Evolutionary conservation across 257 asterid species (phyloP), one percentile per base, ranked within the genome.

Genomic region (Solanum boliviense): DNA sequence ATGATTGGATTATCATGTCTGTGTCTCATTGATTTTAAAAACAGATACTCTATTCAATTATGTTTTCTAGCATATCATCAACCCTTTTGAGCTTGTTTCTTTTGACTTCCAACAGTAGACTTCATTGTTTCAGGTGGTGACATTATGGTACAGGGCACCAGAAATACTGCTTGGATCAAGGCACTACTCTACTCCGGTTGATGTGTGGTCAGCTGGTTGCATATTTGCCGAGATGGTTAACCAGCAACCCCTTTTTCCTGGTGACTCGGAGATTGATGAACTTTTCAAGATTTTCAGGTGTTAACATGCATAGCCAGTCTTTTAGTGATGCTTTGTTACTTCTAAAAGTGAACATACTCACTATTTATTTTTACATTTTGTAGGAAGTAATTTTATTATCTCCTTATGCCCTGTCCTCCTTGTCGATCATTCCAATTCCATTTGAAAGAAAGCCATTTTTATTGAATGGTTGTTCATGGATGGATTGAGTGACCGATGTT

Each of bases 111-210:
- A 78, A 78, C 36, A 27, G 62, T 78, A n/a, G 36, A 78, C 25
- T 41, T 78, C 36, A 25, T 74, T 90, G 76, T 84, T 89, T 89
- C 92, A 96, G 99, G 99, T 95, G 74, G 99, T 95, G 87, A 97
- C 99, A 25, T 84, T 84, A 84, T 89, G 90, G 87, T 89, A 89
- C 76, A 46, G 89, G 56, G 87, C 89, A 81, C 90, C 90, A 27
- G 90, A 86, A 79, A 23, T 89, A 60, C 81, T 89, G 15, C 88
- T 86, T 86, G 87, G 90, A 34, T 68, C 87, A 18, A 25, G 60
- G 35, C n/a, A 44, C 31, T 89, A 89, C 83, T 89, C 90, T 44
- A 85, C 86, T 65, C 87, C 90, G 1, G 88, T 81, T 86, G 87
- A 89, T 48, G 86, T 89, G 56, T 85, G 90, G 88, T 86, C 90